Conservation (phyloP, 345 rosid species). For the Aquilaria malaccensis region DNA sequence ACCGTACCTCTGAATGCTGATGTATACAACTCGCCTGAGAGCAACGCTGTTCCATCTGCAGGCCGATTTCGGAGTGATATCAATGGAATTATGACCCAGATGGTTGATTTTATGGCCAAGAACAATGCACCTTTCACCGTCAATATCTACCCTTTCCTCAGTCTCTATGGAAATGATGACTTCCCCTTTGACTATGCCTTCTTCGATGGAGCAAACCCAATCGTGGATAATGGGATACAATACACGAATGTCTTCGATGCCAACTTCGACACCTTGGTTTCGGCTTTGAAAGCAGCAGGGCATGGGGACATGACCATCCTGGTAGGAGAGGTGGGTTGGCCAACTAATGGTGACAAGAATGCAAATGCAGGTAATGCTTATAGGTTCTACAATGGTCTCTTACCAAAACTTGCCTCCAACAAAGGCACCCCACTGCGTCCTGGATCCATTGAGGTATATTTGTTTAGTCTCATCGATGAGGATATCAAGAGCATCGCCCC, state of each 20-base stretch:
- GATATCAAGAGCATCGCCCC: constrained; percentile 77
- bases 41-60: constrained; percentile 50
- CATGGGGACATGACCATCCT: constrained; percentile 44
- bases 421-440: constrained; percentile 62
- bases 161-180: constrained; percentile 61
- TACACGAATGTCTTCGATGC: constrained; percentile 78
- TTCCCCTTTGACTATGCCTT: constrained; percentile 80
- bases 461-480: constrained; percentile 70
- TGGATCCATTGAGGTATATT: constrained; percentile 47
- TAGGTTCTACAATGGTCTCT: constrained; percentile 57
- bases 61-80: constrained; percentile 67
- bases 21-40: constrained; percentile 51
- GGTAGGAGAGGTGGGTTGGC: constrained; percentile 91
- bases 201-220: constrained; percentile 54
- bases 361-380: constrained; percentile 46
- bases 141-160: constrained; percentile 80
- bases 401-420: constrained; percentile 41
- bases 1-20: constrained; percentile 82
- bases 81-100: constrained; percentile 40
- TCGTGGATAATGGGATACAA: constrained; percentile 42
- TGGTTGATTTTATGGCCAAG: constrained; percentile 51
- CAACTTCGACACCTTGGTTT: constrained; percentile 68
- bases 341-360: constrained; percentile 78
- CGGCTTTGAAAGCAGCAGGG: constrained; percentile 48
- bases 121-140: constrained; percentile 71